Evolutionary conservation across 2,329 filamentous ascomycete genomes (phyloP), one percentile per base, ranked within the genome.

Genomic region (Trichophyton schoenleinii): DNA sequence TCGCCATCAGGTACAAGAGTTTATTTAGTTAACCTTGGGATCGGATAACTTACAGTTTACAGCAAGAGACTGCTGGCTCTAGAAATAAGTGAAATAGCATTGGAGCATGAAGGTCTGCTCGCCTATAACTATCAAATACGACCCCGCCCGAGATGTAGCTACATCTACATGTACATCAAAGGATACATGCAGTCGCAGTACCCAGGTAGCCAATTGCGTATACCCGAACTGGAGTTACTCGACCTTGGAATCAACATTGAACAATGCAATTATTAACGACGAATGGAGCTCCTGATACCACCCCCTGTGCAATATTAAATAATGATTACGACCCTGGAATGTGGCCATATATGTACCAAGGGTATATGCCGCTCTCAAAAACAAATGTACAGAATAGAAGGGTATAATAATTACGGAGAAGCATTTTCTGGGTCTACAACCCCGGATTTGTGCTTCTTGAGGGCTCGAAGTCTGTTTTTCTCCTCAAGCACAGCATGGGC

Each of bases 401-500:
- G 48, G 25, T 11, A 11, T 6, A 28, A 22, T 5, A 3, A 52
- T 52, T 4, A 52, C 11, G 20, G 22, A 31, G 48, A 31, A 31
- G 48, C 28, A 11, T 28, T 38, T 42, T 57, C 53, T 11, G 53
- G 53, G 13, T 57, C 53, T 38, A 28, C 9, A 15, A n/a, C 25
- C 3, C 31, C 36, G 9, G 31, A 31, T 7, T 58, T 25, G 9
- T 38, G 34, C 15, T 41, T 58, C 22, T 25, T 58, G 4, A 58
- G 7, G 11, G 31, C 52, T 3, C 64, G 49, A 8, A 63, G 48
- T 28, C 44, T 46, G 28, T 52, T 60, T 48, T 64, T 64, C 60
- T 64, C 61, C 18, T 64, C 65, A n/a, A 63, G 60, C 38, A 63
- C 20, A 8, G 52, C 60, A 34, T 61, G 59, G 28, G 63, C 62